Percentiles rank a stretch among this genome's conserved stretches.
phyloP scores from a whole-genome alignment of 179 eudicot species.

The Amaranthus tricolor region DNA sequence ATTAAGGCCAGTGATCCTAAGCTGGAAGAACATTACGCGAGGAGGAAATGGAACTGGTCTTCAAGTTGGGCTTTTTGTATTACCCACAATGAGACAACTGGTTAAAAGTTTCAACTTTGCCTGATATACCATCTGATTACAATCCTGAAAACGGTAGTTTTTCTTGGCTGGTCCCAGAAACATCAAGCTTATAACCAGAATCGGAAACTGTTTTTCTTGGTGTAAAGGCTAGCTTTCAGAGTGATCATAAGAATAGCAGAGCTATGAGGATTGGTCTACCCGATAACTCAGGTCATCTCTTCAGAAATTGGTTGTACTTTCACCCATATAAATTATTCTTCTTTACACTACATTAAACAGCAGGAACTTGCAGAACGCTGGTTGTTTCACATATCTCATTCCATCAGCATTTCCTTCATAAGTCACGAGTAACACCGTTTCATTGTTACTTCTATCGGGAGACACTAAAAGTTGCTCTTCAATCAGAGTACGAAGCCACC shows the following conservation, averaged over 20 bases:
- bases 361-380: too few species aligned
- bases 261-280: too few species aligned
- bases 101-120: slow-evolving; percentile 20
- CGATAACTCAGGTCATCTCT: too few species aligned
- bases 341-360: too few species aligned
- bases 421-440: not conserved
- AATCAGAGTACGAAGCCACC: too few species aligned
- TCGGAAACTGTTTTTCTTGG: not conserved
- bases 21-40: slow-evolving; percentile 16
- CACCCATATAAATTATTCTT: too few species aligned
- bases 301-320: too few species aligned
- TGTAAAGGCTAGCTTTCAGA: not conserved
- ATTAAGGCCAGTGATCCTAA: slow-evolving; percentile 22
- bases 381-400: too few species aligned
- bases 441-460: not conserved
- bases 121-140: slow-evolving; percentile 24
- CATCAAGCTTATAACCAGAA: slow-evolving; percentile 3
- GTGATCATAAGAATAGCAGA: too few species aligned
- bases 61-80: slow-evolving; percentile 32
- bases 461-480: not conserved
- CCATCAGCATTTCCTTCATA: not conserved
- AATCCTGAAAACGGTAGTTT: slow-evolving; percentile 8
- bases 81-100: slow-evolving; percentile 37
- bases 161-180: not conserved
- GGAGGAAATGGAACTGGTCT: slow-evolving; percentile 33